Percentiles rank a stretch among this genome's conserved stretches.
Conservation (phyloP, 2,329 filamentous ascomycete genomes). For the Calonectria hawksworthii region DNA sequence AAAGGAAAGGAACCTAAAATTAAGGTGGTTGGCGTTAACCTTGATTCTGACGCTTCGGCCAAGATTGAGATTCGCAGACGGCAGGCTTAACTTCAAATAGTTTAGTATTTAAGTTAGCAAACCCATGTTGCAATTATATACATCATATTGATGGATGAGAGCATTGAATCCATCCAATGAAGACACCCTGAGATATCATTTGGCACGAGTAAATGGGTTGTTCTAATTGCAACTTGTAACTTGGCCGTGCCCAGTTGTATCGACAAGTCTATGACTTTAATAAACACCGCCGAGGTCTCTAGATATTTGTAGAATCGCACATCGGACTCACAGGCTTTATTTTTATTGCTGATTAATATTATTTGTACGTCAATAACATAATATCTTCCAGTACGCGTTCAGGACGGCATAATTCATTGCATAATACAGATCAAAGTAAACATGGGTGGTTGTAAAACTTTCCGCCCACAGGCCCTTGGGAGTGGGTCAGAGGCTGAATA, state of each 20-base stretch:
- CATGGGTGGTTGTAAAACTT: background rate
- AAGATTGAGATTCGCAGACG: background rate
- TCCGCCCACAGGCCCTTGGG: background rate
- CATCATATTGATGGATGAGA: background rate
- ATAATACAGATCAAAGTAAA: background rate
- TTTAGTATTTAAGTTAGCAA: background rate
- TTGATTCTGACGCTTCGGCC: background rate
- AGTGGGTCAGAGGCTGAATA: background rate
- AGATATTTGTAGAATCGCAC: background rate
- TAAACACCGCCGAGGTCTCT: background rate
- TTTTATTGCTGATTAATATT: background rate
- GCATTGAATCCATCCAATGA: background rate
- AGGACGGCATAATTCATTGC: background rate
- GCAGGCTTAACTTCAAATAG: background rate
- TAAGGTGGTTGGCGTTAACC: background rate
- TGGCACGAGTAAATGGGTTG: background rate
- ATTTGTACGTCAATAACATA: background rate
- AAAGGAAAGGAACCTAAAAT: background rate
- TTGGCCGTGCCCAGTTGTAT: background rate
- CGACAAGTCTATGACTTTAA: background rate
- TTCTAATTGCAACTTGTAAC: background rate
- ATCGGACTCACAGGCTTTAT: background rate
- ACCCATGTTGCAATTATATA: background rate
- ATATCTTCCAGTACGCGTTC: background rate
- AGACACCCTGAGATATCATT: background rate